Evolutionary conservation across 805 yeast genomes (phyloP).

Genomic region (Sugiyamaella smithiae): DNA sequence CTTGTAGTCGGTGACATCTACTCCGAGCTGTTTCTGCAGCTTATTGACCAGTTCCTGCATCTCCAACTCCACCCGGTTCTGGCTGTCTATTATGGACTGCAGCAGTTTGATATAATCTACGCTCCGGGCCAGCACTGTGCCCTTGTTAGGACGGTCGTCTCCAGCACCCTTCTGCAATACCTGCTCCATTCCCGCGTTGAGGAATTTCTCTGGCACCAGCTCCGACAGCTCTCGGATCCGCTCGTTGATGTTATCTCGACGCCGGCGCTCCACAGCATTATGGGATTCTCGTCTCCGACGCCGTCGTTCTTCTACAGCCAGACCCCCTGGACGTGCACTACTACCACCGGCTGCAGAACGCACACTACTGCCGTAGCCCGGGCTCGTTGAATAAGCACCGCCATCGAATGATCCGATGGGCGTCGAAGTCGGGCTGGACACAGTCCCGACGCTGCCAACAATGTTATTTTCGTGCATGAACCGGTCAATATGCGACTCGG

Average conservation of each 20-base stretch:
- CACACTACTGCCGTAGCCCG: constrained; percentile 11
- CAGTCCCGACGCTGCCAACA: neutral
- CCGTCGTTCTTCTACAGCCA: constrained; percentile 47
- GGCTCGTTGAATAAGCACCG: constrained; percentile 9
- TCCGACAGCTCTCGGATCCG: constrained; percentile 79
- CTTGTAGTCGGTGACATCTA: constrained; percentile 45
- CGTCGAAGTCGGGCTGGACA: constrained; percentile 12
- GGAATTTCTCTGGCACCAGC: constrained; percentile 60
- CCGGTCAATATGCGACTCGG: constrained; percentile 26
- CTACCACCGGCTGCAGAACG: constrained; percentile 7
- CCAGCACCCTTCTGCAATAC: constrained; percentile 12
- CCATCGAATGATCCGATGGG: constrained; percentile 19
- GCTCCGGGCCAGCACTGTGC: constrained; percentile 69
- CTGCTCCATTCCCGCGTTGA: constrained; percentile 20
- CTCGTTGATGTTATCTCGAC: constrained; percentile 88
- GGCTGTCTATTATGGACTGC: constrained; percentile 61
- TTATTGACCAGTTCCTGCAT: constrained; percentile 57
- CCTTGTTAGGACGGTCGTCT: constrained; percentile 67
- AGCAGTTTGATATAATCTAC: constrained; percentile 76
- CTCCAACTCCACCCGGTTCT: constrained; percentile 76
- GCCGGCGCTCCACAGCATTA: constrained; percentile 88
- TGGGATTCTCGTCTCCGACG: constrained; percentile 83
- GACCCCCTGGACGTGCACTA: neutral
- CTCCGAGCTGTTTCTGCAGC: constrained; percentile 45
- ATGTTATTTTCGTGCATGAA: constrained; percentile 27